Evolutionary conservation across 257 asterid genomes (phyloP).

Genomic region (Solanum microdontum): DNA sequence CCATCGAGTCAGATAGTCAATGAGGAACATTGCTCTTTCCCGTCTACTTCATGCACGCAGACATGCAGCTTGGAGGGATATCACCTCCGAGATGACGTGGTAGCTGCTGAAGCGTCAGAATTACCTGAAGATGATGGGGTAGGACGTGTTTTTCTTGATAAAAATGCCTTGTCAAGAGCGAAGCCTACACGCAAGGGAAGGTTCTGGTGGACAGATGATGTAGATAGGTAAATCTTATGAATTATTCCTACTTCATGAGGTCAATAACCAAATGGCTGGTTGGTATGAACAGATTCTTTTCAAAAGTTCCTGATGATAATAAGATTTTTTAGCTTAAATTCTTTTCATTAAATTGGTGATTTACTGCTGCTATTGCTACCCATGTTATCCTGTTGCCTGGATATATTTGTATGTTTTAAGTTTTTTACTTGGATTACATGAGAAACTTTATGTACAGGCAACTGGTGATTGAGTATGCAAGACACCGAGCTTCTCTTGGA

Average conservation of each 20-base stretch:
- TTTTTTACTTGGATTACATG: background rate
- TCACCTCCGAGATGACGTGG: slow-evolving; percentile 17
- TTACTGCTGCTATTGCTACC: background rate
- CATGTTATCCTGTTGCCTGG: background rate
- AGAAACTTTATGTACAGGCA: slow-evolving; percentile 29
- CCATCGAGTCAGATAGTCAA: slow-evolving; percentile 9
- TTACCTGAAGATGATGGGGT: slow-evolving; percentile 33
- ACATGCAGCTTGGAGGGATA: slow-evolving; percentile 20
- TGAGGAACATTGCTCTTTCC: slow-evolving; percentile 19
- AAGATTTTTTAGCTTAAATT: background rate
- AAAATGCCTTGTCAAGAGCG: slow-evolving; percentile 42
- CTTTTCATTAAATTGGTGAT: background rate
- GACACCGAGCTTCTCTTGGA: slow-evolving; percentile 74
- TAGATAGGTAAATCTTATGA: slow-evolving; percentile 57
- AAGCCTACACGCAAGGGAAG: slow-evolving; percentile 37
- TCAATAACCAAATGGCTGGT: slow-evolving; percentile 3
- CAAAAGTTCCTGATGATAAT: background rate
- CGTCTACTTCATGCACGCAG: slow-evolving; percentile 19
- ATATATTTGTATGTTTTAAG: background rate
- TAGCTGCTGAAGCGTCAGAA: slow-evolving; percentile 23
- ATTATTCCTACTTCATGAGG: background rate
- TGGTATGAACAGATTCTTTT: background rate
- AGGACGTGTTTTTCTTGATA: slow-evolving; percentile 27
- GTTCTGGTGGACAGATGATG: slow-evolving; percentile 79
- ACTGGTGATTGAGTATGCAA: slow-evolving; percentile 68